Base-by-base conservation (phyloP, 805 yeast genomes). In the Pichia kluyveri region DNA sequence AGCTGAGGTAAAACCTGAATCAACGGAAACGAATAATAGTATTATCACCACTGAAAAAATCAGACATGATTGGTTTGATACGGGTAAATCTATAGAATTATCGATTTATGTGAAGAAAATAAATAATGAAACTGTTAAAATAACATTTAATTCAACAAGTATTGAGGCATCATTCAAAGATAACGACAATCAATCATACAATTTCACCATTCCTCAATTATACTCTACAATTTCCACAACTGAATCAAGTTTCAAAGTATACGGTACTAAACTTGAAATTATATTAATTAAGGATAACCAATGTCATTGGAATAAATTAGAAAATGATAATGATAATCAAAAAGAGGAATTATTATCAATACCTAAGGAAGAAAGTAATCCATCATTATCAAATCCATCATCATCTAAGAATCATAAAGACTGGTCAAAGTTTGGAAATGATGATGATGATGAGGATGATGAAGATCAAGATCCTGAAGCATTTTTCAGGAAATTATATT, bases 41-140 rank as follows among this genome's bases (percentile, higher is more conserved):
- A 15, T 34, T 3, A 14, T 34, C 8, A 34, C 37, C 3, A 34
- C n/a, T 14, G 37, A 70, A 53, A 60, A 62, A 54, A 62, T 73
- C 38, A 73, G 73, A 56, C 65, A 68, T n/a, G 90, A 85, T 54
- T 85, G 84, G 80, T 91, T 81, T 66, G 96, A 93, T 62, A 72
- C 81, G 15, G 57, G 67, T 10, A 67, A 67, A 0, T 60, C 62
- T 4, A 77, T 89, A 14, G 80, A 82, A 0, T 69, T 90, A 30
- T 79, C 91, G 2, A 66, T 91, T 8, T 91, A 83, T 58, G 79
- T 86, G 43, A 81, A 83, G 51, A 75, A 75, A 39, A 75, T 87
- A 17, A 80, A 83, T 9, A 60, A 70, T 41, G 79, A 76, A 6
- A 62, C 71, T 3, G 57, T 72, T 17, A 61, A 65, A 8, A 69